Evolutionary conservation across 2,329 filamentous ascomycete genomes (phyloP).

Genomic region (Rhinocladiella mackenziei): DNA sequence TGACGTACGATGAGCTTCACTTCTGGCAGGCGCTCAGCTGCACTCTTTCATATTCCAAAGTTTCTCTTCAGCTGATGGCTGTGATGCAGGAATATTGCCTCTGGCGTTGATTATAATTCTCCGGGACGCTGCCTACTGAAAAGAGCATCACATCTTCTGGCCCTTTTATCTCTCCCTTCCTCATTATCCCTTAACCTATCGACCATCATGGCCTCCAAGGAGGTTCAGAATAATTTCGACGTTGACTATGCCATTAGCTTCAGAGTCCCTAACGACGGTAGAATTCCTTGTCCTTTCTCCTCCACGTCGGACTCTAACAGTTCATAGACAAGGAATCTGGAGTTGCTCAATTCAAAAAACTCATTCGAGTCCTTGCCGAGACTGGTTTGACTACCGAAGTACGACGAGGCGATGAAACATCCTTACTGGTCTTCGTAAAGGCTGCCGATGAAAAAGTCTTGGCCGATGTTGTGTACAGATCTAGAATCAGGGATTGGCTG

Average conservation of each 20-base stretch:
- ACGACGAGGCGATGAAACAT: constrained; percentile 69
- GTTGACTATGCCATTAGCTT: constrained; percentile 89
- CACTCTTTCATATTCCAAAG: too few species aligned
- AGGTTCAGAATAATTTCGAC: constrained; percentile 51
- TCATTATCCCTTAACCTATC: neutral
- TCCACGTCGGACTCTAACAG: constrained; percentile 8
- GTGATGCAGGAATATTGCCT: too few species aligned
- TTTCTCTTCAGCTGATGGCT: too few species aligned
- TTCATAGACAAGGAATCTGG: constrained; percentile 63
- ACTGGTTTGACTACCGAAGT: constrained; percentile 88
- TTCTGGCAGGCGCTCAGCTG: too few species aligned
- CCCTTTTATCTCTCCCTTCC: neutral
- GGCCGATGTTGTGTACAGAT: constrained; percentile 75
- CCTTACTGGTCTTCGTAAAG: constrained; percentile 77
- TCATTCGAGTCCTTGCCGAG: constrained; percentile 68
- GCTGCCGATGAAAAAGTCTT: constrained; percentile 72
- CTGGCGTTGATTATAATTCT: too few species aligned
- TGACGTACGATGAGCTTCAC: constrained; percentile 1
- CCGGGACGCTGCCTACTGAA: too few species aligned
- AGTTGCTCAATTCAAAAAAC: constrained; percentile 69
- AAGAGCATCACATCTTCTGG: too few species aligned
- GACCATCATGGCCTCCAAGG: constrained; percentile 22
- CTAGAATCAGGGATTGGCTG: constrained; percentile 89
- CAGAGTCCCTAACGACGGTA: constrained; percentile 62
- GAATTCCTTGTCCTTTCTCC: neutral